These are phyloP conservation scores for Uncinocarpus reesii DNA, from an alignment of 2,329 filamentous ascomycete species.

Conservation along the genomic window DNA sequence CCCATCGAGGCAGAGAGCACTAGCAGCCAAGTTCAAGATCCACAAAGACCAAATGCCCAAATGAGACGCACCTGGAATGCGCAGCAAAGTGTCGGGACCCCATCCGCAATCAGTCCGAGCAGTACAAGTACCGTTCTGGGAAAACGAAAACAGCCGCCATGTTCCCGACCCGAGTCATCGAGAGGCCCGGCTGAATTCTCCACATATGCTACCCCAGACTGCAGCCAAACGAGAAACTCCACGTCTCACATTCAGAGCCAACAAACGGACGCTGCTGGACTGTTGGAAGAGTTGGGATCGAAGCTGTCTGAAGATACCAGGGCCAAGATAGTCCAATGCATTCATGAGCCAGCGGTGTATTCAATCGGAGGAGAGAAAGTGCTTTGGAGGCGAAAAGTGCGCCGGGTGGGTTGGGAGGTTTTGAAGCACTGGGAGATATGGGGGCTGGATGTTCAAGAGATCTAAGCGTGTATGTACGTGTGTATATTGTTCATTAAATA, in stretches of 20 bases:
- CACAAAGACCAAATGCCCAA: not conserved
- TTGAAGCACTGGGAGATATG: slow-evolving; percentile 37
- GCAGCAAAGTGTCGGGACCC: too few species aligned
- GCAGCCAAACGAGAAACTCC: not conserved
- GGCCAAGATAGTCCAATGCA: slow-evolving; percentile 7
- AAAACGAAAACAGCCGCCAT: slow-evolving; percentile 7
- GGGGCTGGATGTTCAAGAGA: slow-evolving; percentile 34
- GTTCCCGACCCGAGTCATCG: not conserved
- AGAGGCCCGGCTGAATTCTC: not conserved
- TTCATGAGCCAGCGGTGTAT: not conserved
- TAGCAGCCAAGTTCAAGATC: not conserved
- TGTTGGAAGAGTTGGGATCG: slow-evolving; percentile 1
- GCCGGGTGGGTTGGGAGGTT: slow-evolving; percentile 33
- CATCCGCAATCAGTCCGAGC: not conserved
- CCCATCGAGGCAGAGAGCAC: not conserved
- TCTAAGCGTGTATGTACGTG: slow-evolving; percentile 10
- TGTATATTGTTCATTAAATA: too few species aligned
- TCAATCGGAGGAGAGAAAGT: slow-evolving; percentile 18
- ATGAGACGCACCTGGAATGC: not conserved
- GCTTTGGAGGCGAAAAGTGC: slow-evolving; percentile 27
- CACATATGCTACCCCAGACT: not conserved
- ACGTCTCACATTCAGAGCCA: not conserved
- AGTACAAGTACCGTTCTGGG: slow-evolving; percentile 1
- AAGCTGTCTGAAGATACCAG: slow-evolving; percentile 9
- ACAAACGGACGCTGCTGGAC: not conserved